A percentile compares a stretch with the other conserved stretches of the same genome.
These are phyloP conservation scores for Debaryomyces coudertii DNA, from an alignment of 1,139 yeast genomes.

Conservation along the genomic window DNA sequence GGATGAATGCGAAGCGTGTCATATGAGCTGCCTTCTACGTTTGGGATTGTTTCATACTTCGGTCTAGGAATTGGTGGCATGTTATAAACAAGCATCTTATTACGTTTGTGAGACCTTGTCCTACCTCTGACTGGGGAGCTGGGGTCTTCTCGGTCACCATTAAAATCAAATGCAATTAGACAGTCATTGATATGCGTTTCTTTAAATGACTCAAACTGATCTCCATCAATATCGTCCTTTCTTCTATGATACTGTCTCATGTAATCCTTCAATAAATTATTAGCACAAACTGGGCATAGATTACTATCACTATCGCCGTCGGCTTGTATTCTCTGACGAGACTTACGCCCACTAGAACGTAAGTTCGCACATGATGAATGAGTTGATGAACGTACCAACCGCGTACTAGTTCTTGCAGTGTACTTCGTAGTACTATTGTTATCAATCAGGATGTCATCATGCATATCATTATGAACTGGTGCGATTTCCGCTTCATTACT, in stretches of 20 bases:
- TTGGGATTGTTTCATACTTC: constrained; percentile 38
- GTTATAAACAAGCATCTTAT: constrained; percentile 84
- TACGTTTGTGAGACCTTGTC: constrained; percentile 40
- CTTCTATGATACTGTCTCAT: constrained; percentile 35
- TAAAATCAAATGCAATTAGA: constrained; percentile 64
- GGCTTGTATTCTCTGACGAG: constrained; percentile 13
- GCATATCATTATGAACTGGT: neutral
- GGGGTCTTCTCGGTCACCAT: constrained; percentile 58
- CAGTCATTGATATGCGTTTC: constrained; percentile 76
- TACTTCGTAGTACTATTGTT: constrained; percentile 31
- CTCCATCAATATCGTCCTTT: constrained; percentile 23
- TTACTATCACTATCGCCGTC: constrained; percentile 37
- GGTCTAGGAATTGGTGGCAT: constrained; percentile 61
- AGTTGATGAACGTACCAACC: constrained; percentile 34
- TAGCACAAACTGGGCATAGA: constrained; percentile 50
- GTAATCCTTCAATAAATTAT: constrained; percentile 57
- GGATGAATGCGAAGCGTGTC: constrained; percentile 17
- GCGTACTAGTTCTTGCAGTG: constrained; percentile 22
- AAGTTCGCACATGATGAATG: constrained; percentile 20
- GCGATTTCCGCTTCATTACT: neutral
- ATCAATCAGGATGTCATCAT: constrained; percentile 11
- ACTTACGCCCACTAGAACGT: constrained; percentile 15
- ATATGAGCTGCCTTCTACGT: constrained; percentile 18
- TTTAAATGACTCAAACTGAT: constrained; percentile 50
- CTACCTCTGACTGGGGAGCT: constrained; percentile 37